Conservation (phyloP, 78 protist genomes). For the Mantamonas sphyraenae region DNA sequence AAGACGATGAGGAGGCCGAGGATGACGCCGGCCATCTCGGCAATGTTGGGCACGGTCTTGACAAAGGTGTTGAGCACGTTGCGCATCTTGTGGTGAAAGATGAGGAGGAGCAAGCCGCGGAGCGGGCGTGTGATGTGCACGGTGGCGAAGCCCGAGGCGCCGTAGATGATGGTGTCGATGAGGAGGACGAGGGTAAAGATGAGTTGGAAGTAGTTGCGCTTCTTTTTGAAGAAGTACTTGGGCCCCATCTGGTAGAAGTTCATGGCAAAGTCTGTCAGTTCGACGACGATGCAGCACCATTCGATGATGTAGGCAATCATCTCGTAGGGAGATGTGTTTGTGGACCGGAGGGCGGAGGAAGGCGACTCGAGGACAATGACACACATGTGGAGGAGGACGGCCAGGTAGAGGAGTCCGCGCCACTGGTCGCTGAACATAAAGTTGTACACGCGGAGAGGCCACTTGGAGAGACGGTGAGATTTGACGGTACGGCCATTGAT, state of each 20-base stretch:
- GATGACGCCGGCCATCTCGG: background rate
- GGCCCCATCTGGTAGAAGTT: background rate
- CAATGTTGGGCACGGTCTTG: background rate
- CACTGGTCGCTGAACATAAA: background rate
- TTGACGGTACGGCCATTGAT: background rate
- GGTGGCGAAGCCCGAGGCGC: too few species aligned
- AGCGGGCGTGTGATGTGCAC: background rate
- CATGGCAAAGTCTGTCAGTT: background rate
- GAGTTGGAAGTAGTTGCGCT: background rate
- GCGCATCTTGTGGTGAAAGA: background rate
- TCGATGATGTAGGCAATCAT: background rate
- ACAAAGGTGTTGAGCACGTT: too few species aligned
- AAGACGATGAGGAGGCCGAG: background rate
- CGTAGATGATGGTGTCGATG: too few species aligned
- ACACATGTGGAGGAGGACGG: background rate
- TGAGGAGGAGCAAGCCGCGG: background rate
- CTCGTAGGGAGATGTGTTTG: background rate
- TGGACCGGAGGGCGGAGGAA: background rate
- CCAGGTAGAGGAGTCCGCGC: background rate
- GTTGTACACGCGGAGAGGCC: background rate
- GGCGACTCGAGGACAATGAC: background rate
- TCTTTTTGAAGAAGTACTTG: background rate
- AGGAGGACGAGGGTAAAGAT: background rate
- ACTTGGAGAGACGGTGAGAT: background rate
- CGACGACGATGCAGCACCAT: background rate